Base-by-base conservation (phyloP, 257 asterid genomes). In the Linderniella brevidens region DNA sequence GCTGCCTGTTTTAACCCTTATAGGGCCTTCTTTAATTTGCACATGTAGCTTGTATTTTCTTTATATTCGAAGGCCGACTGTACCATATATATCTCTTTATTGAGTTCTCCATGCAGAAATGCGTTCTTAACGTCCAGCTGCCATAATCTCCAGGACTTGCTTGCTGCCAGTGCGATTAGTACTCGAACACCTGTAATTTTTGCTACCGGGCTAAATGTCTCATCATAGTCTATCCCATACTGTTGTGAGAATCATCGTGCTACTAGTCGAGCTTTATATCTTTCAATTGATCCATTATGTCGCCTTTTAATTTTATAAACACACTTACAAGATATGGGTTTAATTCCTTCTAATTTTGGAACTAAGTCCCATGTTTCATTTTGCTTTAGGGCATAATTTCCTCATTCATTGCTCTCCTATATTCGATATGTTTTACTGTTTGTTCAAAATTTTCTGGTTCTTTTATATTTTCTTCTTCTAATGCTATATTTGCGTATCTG, bases 191-290 rank as follows among this genome's bases (percentile, higher is more conserved):
- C 53, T 14, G 56, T 48, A 32, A 61, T 14, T 13, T 54, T 61
- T 39, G 50, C 46, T 0, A 54, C 37, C 19, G 37, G 59, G 48
- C 56, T 61, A 40, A 54, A 54, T 12, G 47, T 54, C 35, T 61
- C 56, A 32, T 54, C 61, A 48, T 53, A 38, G 32, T 60, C 60
- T 11, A 54, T 11, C 16, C 64, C 42, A 42, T 58, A 50, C 17
- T 58, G 13, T 17, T 50, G 52, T n/a, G 37, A 58, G 51, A 40
- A 58, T 5, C 52, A 37, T 19, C 37, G 37, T 39, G 58, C 58
- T 12, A 58, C 52, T 38, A 50, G 12, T 0, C 46, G 52, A 13
- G 52, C 52, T 35, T 52, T 59, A 35, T 59, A n/a, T 10, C 17
- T 52, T 42, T 52, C 46, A 5, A 59, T 46, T 44, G 55, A 60